phyloP scores from a whole-genome alignment of 805 yeast species.

The Wickerhamiella nectarea region DNA sequence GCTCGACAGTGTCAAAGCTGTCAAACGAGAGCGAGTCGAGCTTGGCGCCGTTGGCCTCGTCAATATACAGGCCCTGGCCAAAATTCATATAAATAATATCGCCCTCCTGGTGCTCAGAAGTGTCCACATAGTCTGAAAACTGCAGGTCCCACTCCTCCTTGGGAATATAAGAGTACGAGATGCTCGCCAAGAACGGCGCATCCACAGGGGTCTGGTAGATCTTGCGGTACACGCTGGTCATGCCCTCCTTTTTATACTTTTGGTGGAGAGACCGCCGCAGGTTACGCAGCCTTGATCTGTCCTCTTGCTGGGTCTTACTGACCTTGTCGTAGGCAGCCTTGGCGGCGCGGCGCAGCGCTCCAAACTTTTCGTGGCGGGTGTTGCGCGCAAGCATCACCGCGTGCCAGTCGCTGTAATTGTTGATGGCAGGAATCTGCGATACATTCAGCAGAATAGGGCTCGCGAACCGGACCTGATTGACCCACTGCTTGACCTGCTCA shows the following conservation, averaged over 20 bases:
- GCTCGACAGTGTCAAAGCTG: neutral
- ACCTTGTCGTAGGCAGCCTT: conserved; percentile 2
- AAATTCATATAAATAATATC: conserved; percentile 15
- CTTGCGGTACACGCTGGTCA: conserved; percentile 12
- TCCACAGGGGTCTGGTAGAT: conserved; percentile 14
- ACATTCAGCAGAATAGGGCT: neutral
- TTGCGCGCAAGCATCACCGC: conserved; percentile 2
- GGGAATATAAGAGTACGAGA: conserved; percentile 16
- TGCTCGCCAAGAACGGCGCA: conserved; percentile 13
- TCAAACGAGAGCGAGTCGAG: neutral
- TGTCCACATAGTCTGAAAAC: conserved; percentile 12
- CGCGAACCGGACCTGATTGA: conserved; percentile 5
- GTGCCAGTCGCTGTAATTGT: conserved; percentile 4
- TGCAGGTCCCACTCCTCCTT: conserved; percentile 8
- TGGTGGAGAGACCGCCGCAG: conserved; percentile 15
- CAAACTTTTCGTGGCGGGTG: conserved; percentile 1
- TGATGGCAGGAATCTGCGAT: neutral
- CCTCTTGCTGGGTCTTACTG: conserved; percentile 12
- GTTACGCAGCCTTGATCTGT: conserved; percentile 14
- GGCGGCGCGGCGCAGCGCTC: conserved; percentile 6
- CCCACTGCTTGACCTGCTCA: conserved; percentile 5
- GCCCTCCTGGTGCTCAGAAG: conserved; percentile 11
- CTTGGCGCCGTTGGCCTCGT: conserved; percentile 1
- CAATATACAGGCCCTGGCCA: conserved; percentile 15
- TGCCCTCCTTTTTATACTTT: conserved; percentile 11